These are phyloP conservation scores for Roridomyces roridus DNA, from an alignment of 768 basidiomycete genomes.

Conservation along the genomic window DNA sequence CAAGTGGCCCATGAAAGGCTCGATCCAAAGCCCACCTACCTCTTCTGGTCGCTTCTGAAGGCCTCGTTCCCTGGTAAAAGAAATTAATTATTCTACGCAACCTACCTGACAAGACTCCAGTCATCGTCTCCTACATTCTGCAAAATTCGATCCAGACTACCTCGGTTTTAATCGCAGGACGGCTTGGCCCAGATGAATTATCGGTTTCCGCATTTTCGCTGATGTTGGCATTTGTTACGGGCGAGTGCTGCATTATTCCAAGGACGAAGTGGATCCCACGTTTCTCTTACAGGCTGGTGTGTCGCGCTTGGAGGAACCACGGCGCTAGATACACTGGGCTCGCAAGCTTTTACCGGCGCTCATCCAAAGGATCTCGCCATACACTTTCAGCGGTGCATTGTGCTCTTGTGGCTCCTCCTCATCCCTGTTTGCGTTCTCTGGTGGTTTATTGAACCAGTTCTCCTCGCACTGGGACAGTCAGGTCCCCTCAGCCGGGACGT, in stretches of 20 bases:
- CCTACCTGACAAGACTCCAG: conserved; percentile 35
- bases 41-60: conserved; percentile 55
- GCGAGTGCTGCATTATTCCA: conserved; percentile 53
- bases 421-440: conserved; percentile 69
- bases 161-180: conserved; percentile 67
- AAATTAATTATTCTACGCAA: neutral
- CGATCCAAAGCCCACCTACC: conserved; percentile 15
- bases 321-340: conserved; percentile 78
- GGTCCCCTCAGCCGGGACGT: conserved; percentile 61
- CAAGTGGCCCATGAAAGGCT: neutral
- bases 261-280: conserved; percentile 55
- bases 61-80: conserved; percentile 65
- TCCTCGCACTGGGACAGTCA: conserved; percentile 70
- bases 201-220: conserved; percentile 75
- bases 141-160: conserved; percentile 79
- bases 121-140: conserved; percentile 71
- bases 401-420: conserved; percentile 68
- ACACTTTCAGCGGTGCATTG: conserved; percentile 72
- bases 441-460: conserved; percentile 67
- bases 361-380: conserved; percentile 69
- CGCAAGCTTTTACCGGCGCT: conserved; percentile 77
- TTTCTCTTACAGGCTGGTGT: conserved; percentile 65
- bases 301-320: conserved; percentile 82
- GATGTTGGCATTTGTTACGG: conserved; percentile 83
- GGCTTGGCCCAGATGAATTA: conserved; percentile 71